Percentiles rank a stretch among this genome's conserved stretches.
These are phyloP conservation scores for Epicoccum nigrum DNA, from an alignment of 2,329 filamentous ascomycete species.

Conservation along the genomic window DNA sequence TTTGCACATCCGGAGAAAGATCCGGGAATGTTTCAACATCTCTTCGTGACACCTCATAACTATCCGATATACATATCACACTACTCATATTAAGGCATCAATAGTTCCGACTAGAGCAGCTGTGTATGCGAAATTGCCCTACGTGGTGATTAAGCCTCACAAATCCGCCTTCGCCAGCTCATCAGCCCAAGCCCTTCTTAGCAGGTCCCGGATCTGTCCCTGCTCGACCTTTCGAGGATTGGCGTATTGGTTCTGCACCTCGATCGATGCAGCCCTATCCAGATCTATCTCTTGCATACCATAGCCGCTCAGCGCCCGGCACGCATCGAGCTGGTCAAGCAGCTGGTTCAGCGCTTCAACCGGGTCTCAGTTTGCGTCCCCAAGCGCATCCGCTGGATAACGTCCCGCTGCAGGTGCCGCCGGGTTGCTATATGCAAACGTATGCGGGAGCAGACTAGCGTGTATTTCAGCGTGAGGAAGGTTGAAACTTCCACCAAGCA, in stretches of 20 bases:
- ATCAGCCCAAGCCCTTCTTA: neutral
- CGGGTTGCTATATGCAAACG: slow-evolving; percentile 64
- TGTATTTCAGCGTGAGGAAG: slow-evolving; percentile 71
- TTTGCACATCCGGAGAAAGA: too few species aligned
- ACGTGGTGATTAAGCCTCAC: neutral
- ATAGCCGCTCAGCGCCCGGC: neutral
- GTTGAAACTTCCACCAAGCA: slow-evolving; percentile 67
- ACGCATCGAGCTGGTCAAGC: neutral
- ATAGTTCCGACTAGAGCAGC: too few species aligned
- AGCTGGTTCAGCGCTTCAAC: neutral
- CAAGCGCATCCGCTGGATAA: neutral
- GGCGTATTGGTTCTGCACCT: neutral
- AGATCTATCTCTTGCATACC: neutral
- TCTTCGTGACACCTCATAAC: too few species aligned
- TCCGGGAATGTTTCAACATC: too few species aligned
- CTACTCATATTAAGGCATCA: too few species aligned
- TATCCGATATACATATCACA: too few species aligned
- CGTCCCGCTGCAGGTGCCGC: neutral
- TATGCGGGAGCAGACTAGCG: slow-evolving; percentile 67
- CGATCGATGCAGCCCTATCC: neutral
- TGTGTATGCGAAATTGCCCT: too few species aligned
- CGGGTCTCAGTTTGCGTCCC: neutral
- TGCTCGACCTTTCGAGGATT: neutral
- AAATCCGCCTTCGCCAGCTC: slow-evolving; percentile 32
- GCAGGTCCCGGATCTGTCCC: neutral